Evolutionary conservation across 129 eudicot species (phyloP).

Genomic region (Chrysanthemum makinoi): DNA sequence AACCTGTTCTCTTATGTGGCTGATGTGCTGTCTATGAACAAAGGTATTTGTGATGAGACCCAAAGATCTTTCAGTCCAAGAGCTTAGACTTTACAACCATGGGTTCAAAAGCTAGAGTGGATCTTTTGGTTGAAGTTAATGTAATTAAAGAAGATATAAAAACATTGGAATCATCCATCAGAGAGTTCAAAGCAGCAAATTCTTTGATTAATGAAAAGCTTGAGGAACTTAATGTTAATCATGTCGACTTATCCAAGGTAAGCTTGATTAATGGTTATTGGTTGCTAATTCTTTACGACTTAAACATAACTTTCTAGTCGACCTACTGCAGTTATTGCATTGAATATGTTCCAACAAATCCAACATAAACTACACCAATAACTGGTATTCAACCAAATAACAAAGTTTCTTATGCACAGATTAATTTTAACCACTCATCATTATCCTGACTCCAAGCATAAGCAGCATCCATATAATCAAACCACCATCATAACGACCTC

Average conservation of each 20-base stretch:
- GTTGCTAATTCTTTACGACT: background rate
- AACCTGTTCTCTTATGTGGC: no score
- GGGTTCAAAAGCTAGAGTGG: slow-evolving; percentile 42
- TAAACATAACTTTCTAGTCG: slow-evolving; percentile 15
- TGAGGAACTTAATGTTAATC: slow-evolving; percentile 52
- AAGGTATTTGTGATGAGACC: slow-evolving; percentile 80
- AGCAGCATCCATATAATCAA: no score
- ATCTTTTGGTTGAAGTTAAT: slow-evolving; percentile 44
- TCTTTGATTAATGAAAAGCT: slow-evolving; percentile 56
- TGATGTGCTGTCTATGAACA: slow-evolving; percentile 15
- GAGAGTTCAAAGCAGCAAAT: slow-evolving; percentile 47
- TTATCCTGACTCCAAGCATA: no score
- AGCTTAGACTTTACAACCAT: slow-evolving; percentile 34
- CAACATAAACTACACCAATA: no score
- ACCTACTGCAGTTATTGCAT: slow-evolving; percentile 63
- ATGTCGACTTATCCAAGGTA: slow-evolving; percentile 78
- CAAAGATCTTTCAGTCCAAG: slow-evolving; percentile 68
- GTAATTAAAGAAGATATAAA: slow-evolving; percentile 56
- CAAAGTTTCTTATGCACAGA: no score
- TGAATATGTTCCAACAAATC: background rate
- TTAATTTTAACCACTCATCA: no score
- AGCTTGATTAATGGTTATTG: background rate
- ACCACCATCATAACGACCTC: no score
- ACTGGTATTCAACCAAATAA: no score
- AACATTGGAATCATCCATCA: slow-evolving; percentile 57